These are phyloP conservation scores for Kalaharituber pfeilii DNA, from an alignment of 2,329 filamentous ascomycete species.

Conservation along the genomic window DNA sequence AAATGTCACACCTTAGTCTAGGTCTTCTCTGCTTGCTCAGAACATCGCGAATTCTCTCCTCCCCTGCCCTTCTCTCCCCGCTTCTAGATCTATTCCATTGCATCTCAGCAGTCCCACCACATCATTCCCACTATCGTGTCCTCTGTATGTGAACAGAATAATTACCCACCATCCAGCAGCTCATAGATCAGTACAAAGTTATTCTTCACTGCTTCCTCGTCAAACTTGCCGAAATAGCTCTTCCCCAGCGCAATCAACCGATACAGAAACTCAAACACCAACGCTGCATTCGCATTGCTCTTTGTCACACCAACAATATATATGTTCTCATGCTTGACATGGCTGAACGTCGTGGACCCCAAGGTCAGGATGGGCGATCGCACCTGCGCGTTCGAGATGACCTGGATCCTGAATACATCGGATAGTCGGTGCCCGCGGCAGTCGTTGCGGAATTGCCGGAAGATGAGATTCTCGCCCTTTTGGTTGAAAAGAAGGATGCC, in stretches of 20 bases:
- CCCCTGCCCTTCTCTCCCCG: not conserved
- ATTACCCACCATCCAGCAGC: constrained; percentile 61
- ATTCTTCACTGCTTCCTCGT: constrained; percentile 98
- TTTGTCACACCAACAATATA: constrained; percentile 95
- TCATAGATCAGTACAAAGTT: constrained; percentile 99
- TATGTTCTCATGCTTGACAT: constrained; percentile 99
- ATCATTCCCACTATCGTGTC: no score
- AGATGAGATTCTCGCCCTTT: constrained; percentile 98
- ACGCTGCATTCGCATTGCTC: constrained; percentile 94
- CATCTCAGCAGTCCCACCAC: constrained; percentile 7
- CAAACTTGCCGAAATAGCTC: constrained; percentile 97
- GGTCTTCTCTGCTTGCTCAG: not conserved
- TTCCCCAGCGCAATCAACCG: constrained; percentile 75
- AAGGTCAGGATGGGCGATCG: constrained; percentile 93
- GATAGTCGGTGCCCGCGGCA: constrained; percentile 79
- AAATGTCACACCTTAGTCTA: not conserved
- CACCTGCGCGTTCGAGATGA: constrained; percentile 95
- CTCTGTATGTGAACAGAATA: constrained; percentile 1
- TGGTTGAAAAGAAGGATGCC: constrained; percentile 98
- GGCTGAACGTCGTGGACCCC: constrained; percentile 94
- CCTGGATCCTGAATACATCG: constrained; percentile 98
- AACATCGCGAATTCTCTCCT: not conserved
- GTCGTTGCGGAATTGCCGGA: constrained; percentile 96
- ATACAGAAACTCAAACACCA: constrained; percentile 97
- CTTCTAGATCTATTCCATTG: no score